Evolutionary conservation across 2,329 filamentous ascomycete genomes (phyloP).

Genomic region (Davidsoniella australis): DNA sequence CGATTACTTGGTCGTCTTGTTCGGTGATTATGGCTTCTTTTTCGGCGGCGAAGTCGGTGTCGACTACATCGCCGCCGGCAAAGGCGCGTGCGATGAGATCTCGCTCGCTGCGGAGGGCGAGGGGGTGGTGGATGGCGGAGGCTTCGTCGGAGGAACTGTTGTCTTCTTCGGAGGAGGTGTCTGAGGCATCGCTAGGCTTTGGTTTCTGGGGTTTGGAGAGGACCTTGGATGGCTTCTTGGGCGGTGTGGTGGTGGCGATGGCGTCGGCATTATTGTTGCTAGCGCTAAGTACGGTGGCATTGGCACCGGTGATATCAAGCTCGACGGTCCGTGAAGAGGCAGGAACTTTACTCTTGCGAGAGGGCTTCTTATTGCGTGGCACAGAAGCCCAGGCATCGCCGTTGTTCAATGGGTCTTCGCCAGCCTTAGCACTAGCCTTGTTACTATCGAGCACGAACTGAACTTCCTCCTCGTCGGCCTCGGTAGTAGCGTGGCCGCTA

Average conservation of each 20-base stretch:
- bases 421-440: neutral
- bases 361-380: conserved; percentile 17
- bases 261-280: neutral
- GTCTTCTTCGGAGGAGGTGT: conserved; percentile 8
- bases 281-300: conserved; percentile 6
- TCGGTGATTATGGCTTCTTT: conserved; percentile 55
- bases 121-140: conserved; percentile 25
- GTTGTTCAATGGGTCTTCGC: conserved; percentile 1
- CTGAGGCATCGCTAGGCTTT: neutral
- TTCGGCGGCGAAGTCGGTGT: conserved; percentile 62
- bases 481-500: conserved; percentile 14
- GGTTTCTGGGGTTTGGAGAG: neutral
- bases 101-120: conserved; percentile 37
- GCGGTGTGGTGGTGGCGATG: neutral
- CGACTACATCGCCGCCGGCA: conserved; percentile 73
- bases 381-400: conserved; percentile 10
- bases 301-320: conserved; percentile 9
- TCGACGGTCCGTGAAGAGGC: conserved; percentile 7
- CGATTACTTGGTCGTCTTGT: conserved; percentile 68
- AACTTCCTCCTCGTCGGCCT: conserved; percentile 15
- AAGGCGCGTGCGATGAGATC: conserved; percentile 70
- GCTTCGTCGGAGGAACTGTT: conserved; percentile 13
- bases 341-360: conserved; percentile 16
- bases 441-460: conserved; percentile 14
- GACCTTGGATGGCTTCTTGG: neutral